phyloP scores from a whole-genome alignment of 164 flowering plant genomes.

The Berberis thunbergii region DNA sequence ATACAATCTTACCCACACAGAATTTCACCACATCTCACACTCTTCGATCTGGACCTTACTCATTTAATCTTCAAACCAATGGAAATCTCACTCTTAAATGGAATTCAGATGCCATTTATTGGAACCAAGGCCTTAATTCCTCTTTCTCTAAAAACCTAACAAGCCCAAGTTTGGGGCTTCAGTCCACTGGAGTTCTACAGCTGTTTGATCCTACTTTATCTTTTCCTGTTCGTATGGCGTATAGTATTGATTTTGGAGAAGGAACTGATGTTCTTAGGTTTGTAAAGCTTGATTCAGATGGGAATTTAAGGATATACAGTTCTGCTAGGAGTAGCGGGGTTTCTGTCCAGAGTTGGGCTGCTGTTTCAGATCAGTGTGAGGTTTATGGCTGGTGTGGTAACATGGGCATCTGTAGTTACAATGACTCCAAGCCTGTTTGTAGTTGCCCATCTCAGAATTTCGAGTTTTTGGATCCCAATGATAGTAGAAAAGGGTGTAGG shows the following conservation, averaged over 20 bases:
- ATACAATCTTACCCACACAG: slow-evolving; percentile 23
- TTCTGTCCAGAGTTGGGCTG: slow-evolving; percentile 48
- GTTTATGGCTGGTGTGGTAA: slow-evolving; percentile 84
- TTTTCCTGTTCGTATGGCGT: slow-evolving; percentile 25
- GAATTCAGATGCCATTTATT: slow-evolving; percentile 18
- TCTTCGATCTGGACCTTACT: slow-evolving; percentile 23
- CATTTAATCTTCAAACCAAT: slow-evolving; percentile 11
- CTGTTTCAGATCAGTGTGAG: slow-evolving; percentile 66
- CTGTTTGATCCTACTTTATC: slow-evolving; percentile 34
- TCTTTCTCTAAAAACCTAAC: slow-evolving; percentile 20
- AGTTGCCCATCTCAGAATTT: slow-evolving; percentile 71
- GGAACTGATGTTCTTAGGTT: slow-evolving; percentile 38
- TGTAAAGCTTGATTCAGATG: slow-evolving; percentile 62
- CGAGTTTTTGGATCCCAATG: slow-evolving; percentile 43
- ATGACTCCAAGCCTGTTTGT: slow-evolving; percentile 48
- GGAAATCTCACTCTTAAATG: slow-evolving; percentile 30
- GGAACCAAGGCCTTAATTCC: slow-evolving; percentile 24
- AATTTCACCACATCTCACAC: slow-evolving; percentile 15
- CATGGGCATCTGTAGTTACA: slow-evolving; percentile 71
- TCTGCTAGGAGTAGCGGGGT: slow-evolving; percentile 23
- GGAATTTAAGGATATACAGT: slow-evolving; percentile 76
- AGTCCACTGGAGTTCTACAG: slow-evolving; percentile 37
- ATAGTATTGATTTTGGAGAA: slow-evolving; percentile 75
- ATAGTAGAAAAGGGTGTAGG: slow-evolving; percentile 59
- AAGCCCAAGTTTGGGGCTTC: slow-evolving; percentile 36